Evolutionary conservation across 2,329 filamentous ascomycete genomes (phyloP), one percentile per base, ranked within the genome.

Genomic region (Nemania serpens): DNA sequence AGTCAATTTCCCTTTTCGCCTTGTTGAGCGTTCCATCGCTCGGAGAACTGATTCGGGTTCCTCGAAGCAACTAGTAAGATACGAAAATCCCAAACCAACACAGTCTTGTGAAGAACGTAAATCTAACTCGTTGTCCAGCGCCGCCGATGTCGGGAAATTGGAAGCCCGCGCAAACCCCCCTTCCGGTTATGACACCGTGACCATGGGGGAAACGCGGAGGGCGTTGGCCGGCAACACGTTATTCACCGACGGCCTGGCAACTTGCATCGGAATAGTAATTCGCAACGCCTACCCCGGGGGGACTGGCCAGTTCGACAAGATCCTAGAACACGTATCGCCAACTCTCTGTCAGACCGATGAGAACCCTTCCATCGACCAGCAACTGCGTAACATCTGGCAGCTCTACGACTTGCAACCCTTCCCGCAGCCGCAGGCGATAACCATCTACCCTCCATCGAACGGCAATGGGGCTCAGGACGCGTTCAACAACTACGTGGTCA

Each of bases 1-100:
- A 50, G n/a, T 50, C 47, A 5, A 25, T 50, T 50, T 5, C 22
- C 4, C 20, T 50, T 34, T 50, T 50, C 47, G 29, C 47, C 29
- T 36, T 50, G 18, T 50, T 50, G 47, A 50, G 47, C 47, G 47
- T 36, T 29, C 47, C 3, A 50, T 50, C 47, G 47, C 33, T 50
- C 13, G 47, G 7, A 5, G 29, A 50, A 10, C 47, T 15, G 47
- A 50, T 50, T 50, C 18, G 13, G 29, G 29, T 36, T 50, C 18
- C 29, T 18, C 47, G 47, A 50, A 36, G 47, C 47, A 29, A 50
- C 47, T 39, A 12, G 36, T 39, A 13, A 39, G 36, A 39, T 9
- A 3, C 36, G 11, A n/a, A 5, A 39, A 5, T n/a, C 36, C 36
- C 36, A 39, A 3, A 13, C 15, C 15, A 39, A 39, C 11, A 13